Conservation (phyloP, 2,329 filamentous ascomycete species). For the Lachnellula subtilissima region DNA sequence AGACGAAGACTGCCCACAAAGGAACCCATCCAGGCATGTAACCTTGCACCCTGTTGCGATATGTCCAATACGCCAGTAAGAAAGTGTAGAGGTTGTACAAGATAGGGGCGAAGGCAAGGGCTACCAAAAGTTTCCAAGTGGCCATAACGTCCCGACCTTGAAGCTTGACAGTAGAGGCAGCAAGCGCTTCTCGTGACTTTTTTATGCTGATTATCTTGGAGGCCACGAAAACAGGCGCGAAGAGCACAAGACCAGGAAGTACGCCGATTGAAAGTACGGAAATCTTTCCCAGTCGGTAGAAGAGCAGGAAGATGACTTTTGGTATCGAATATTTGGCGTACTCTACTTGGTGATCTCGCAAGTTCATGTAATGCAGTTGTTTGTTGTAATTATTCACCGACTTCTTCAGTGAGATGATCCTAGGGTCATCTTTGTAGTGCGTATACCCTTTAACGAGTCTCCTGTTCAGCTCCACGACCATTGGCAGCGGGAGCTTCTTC, state of each 20-base stretch:
- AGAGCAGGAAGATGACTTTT: conserved; percentile 62
- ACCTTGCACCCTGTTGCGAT: neutral
- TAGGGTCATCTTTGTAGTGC: conserved; percentile 62
- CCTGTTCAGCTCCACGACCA: conserved; percentile 89
- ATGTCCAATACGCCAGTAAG: neutral
- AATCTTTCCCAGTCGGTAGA: conserved; percentile 69
- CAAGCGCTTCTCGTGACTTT: conserved; percentile 77
- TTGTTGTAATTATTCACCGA: conserved; percentile 61
- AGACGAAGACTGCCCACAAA: conserved; percentile 69
- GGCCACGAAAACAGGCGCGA: conserved; percentile 79
- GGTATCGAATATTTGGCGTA: conserved; percentile 35
- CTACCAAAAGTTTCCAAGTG: conserved; percentile 87
- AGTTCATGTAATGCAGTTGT: conserved; percentile 73
- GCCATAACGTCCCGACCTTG: conserved; percentile 85
- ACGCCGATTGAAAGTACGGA: conserved; percentile 71
- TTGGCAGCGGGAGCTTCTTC: conserved; percentile 74
- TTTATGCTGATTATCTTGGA: conserved; percentile 75
- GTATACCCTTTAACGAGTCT: conserved; percentile 87
- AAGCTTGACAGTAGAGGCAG: conserved; percentile 82
- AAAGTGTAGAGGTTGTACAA: conserved; percentile 79
- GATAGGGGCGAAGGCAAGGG: conserved; percentile 72
- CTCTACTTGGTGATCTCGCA: conserved; percentile 73
- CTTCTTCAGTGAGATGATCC: conserved; percentile 68
- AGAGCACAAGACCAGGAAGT: conserved; percentile 79
- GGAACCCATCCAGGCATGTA: conserved; percentile 75